These are phyloP conservation scores for Talaromyces sp. DNA, from an alignment of 2,329 filamentous ascomycete genomes.

Conservation along the genomic window DNA sequence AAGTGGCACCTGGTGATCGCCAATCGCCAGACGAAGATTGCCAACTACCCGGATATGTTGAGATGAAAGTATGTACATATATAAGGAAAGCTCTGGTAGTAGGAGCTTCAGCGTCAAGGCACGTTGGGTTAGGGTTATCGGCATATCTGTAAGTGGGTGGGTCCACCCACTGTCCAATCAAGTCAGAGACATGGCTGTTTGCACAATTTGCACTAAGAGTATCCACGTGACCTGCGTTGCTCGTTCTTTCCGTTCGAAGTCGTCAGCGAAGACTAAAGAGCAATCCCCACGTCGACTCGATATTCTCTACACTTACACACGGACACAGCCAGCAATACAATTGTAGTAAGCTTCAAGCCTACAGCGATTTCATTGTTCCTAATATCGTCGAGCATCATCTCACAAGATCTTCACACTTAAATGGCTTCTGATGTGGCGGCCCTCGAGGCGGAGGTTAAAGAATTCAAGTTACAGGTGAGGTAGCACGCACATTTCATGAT, in stretches of 20 bases:
- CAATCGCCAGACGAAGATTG: not conserved
- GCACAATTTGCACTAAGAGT: not conserved
- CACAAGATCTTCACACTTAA: not conserved
- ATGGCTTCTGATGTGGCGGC: conserved; percentile 46
- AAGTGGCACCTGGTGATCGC: not conserved
- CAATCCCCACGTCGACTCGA: not conserved
- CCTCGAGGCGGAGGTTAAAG: conserved; percentile 54
- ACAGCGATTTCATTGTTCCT: not conserved
- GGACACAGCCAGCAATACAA: not conserved
- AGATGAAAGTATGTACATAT: not conserved
- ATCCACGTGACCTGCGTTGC: not conserved
- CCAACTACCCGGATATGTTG: not conserved
- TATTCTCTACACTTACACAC: not conserved
- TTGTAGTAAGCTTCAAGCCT: not conserved
- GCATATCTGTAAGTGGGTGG: not conserved
- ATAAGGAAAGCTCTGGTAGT: not conserved
- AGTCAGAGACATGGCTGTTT: not conserved
- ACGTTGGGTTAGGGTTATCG: not conserved
- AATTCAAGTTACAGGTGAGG: conserved; percentile 59
- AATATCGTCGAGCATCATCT: not conserved
- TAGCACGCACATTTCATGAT: not conserved
- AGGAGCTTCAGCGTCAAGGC: not conserved
- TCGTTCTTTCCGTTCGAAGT: not conserved
- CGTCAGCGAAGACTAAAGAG: not conserved
- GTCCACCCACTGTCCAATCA: not conserved